These are phyloP conservation scores for Pleurotus cornucopiae DNA, from an alignment of 768 basidiomycete species.

Conservation along the genomic window DNA sequence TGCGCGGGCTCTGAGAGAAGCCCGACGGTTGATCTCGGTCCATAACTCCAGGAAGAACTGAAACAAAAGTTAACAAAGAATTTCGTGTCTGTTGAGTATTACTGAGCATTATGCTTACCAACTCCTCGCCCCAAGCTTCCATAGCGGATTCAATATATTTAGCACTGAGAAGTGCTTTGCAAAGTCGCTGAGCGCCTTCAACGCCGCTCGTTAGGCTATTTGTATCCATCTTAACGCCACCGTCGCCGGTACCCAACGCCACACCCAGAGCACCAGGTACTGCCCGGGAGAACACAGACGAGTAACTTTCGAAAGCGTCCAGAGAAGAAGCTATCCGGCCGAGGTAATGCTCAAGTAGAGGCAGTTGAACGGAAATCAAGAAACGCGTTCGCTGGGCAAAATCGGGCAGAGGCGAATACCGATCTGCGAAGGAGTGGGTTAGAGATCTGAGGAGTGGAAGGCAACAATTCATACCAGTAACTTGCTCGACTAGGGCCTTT, in stretches of 20 bases:
- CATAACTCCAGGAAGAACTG: slow-evolving; percentile 94
- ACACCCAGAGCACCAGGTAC: slow-evolving; percentile 88
- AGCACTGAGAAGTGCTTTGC: slow-evolving; percentile 83
- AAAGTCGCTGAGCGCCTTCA: slow-evolving; percentile 77
- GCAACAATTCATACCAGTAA: slow-evolving; percentile 59
- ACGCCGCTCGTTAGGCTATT: slow-evolving; percentile 75
- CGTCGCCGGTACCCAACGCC: slow-evolving; percentile 38
- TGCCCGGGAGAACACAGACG: slow-evolving; percentile 81
- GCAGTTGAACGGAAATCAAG: slow-evolving; percentile 80
- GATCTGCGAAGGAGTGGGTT: slow-evolving; percentile 47
- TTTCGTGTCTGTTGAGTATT: no score
- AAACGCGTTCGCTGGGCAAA: slow-evolving; percentile 78
- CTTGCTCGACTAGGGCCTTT: slow-evolving; percentile 84
- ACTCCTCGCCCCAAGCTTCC: slow-evolving; percentile 84
- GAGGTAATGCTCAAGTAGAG: slow-evolving; percentile 75
- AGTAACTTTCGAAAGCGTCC: slow-evolving; percentile 91
- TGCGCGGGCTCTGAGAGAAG: slow-evolving; percentile 52
- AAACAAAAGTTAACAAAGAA: not conserved
- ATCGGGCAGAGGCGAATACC: slow-evolving; percentile 84
- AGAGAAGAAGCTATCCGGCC: slow-evolving; percentile 76
- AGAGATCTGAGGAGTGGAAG: not conserved
- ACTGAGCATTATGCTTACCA: slow-evolving; percentile 43
- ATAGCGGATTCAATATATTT: slow-evolving; percentile 67
- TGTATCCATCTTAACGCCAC: slow-evolving; percentile 45
- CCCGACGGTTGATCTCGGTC: slow-evolving; percentile 66